Evolutionary conservation across 2,329 filamentous ascomycete genomes (phyloP), one percentile per base, ranked within the genome.

Genomic region (Cordyceps javanica): DNA sequence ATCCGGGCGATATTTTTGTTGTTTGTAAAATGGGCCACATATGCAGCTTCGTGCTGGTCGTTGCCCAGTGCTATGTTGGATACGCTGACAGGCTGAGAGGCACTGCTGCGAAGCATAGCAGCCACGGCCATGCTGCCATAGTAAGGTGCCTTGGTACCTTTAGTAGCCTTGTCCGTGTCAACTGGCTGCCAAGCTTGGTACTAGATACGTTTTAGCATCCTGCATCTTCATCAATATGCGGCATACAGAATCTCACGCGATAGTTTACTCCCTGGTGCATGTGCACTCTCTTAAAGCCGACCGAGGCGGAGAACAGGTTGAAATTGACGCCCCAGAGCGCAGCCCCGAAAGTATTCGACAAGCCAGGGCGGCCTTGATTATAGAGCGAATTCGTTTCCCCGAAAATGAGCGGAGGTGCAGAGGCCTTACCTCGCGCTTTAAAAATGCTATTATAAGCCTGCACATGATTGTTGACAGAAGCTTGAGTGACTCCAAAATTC

Each of bases 261-360:
- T 83, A 87, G 65, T 85, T 77, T 13, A 81, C 84, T 8, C 83
- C 84, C 72, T 82, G 78, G 68, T 88, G 85, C 80, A 87, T 82
- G 64, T 86, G 82, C 2, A 83, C 75, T 23, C 83, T 77, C 52
- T 72, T 72, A 68, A 87, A 80, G 13, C 79, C 79, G 2, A 76
- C 75, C 0, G 78, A 73, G 1, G 83, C 84, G 54, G 76, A 76
- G 65, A 79, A 82, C 5, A 87, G 72, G 62, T 80, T 80, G 72
- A 85, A 87, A 68, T 87, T 83, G 11, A 86, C 65, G 26, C 75
- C 81, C 84, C 83, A 87, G n/a, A 87, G 79, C 6, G 84, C 83
- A 11, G 83, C 84, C 34, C 84, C 85, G 65, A 87, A 88, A 0
- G 81, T 75, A 69, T 87, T 84, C 30, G 82, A 85, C 19, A 87